A percentile compares a stretch with the other conserved stretches of the same genome.
phyloP scores from a whole-genome alignment of 768 basidiomycete genomes.

The Lepiota brunneoincarnata region DNA sequence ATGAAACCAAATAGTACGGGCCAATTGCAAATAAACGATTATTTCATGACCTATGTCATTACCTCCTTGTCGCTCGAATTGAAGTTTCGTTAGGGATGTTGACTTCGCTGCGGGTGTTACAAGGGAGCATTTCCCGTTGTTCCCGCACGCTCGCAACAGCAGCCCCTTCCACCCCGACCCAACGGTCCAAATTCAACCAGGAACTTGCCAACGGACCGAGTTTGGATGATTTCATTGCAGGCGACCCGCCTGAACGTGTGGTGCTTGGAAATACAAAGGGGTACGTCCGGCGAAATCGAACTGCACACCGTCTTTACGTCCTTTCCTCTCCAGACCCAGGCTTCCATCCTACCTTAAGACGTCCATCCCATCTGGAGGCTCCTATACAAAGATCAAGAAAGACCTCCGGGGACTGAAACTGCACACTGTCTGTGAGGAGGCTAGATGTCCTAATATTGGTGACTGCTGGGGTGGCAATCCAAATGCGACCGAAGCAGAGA shows the following conservation, averaged over 20 bases:
- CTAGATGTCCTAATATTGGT: constrained; percentile 98
- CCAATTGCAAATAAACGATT: neutral
- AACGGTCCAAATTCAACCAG: constrained; percentile 42
- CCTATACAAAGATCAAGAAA: constrained; percentile 91
- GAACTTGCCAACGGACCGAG: constrained; percentile 64
- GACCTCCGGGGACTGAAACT: constrained; percentile 89
- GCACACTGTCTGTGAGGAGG: constrained; percentile 98
- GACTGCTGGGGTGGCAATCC: constrained; percentile 96
- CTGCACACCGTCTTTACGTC: constrained; percentile 2
- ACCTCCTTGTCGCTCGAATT: neutral
- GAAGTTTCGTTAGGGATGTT: constrained; percentile 14
- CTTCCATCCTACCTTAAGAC: constrained; percentile 89
- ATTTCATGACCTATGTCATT: neutral
- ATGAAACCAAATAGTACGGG: neutral
- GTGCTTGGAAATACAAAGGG: constrained; percentile 69
- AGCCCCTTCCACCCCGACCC: constrained; percentile 26
- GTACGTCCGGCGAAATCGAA: constrained; percentile 35
- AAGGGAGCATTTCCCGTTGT: constrained; percentile 6
- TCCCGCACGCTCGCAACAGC: constrained; percentile 28
- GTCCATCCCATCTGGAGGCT: constrained; percentile 83
- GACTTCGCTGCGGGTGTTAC: constrained; percentile 14
- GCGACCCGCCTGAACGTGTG: constrained; percentile 52
- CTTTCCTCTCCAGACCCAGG: constrained; percentile 61
- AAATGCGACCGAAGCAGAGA: constrained; percentile 62
- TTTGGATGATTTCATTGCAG: constrained; percentile 81